Evolutionary conservation across 768 basidiomycete genomes (phyloP).

Genomic region (Leccinum pellstonianum): DNA sequence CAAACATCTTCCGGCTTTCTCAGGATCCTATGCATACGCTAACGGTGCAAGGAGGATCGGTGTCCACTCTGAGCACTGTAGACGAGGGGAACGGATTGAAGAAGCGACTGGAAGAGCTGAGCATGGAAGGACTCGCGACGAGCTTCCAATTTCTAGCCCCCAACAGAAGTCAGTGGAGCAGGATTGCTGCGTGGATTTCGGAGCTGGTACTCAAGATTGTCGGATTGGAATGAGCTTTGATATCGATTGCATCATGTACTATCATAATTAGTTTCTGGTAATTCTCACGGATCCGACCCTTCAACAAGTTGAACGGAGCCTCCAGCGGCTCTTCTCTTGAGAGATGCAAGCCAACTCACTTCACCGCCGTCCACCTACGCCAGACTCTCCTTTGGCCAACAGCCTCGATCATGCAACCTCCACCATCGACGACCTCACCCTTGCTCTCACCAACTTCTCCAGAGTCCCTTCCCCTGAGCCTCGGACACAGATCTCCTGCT

Average conservation of each 20-base stretch:
- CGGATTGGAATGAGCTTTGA: slow-evolving; percentile 32
- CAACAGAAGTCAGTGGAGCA: slow-evolving; percentile 52
- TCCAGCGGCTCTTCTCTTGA: background rate
- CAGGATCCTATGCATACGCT: slow-evolving; percentile 49
- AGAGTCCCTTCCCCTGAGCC: slow-evolving; percentile 74
- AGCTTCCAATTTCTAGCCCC: slow-evolving; percentile 69
- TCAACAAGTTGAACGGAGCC: no score
- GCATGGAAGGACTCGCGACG: slow-evolving; percentile 74
- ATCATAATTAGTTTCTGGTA: slow-evolving; percentile 4
- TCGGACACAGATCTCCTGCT: slow-evolving; percentile 51
- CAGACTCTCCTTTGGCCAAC: slow-evolving; percentile 49
- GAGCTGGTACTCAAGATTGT: slow-evolving; percentile 54
- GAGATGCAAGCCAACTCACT: slow-evolving; percentile 26
- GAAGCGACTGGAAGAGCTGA: slow-evolving; percentile 60
- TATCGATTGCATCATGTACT: slow-evolving; percentile 14
- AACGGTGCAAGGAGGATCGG: slow-evolving; percentile 48
- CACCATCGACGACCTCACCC: slow-evolving; percentile 78
- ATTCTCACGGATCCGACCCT: slow-evolving; percentile 19
- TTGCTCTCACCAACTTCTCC: slow-evolving; percentile 70
- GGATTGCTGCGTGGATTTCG: slow-evolving; percentile 76
- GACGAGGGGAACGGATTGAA: slow-evolving; percentile 54
- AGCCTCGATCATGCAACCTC: slow-evolving; percentile 52
- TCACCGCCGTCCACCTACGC: slow-evolving; percentile 41
- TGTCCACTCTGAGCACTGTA: slow-evolving; percentile 61
- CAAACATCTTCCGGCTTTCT: slow-evolving; percentile 73